These are phyloP conservation scores for Russula brevipes DNA, from an alignment of 768 basidiomycete species.

Conservation along the genomic window DNA sequence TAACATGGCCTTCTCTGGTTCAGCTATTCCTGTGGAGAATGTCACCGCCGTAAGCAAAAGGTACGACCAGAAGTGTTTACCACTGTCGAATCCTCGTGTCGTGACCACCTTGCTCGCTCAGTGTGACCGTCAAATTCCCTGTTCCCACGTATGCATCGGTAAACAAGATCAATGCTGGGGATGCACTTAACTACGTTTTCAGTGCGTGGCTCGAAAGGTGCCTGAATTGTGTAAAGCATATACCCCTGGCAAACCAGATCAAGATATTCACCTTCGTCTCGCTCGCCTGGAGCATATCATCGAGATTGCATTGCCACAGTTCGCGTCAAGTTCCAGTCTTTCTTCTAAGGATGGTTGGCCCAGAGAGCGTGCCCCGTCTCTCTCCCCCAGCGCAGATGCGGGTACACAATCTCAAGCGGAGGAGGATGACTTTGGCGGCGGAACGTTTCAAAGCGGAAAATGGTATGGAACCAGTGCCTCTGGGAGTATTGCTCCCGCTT, in stretches of 20 bases:
- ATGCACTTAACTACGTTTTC: slow-evolving; percentile 16
- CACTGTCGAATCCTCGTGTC: slow-evolving; percentile 23
- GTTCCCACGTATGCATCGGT: slow-evolving; percentile 61
- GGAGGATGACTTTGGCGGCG: slow-evolving; percentile 70
- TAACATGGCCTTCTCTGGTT: neutral
- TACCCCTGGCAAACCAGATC: slow-evolving; percentile 81
- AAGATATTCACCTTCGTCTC: slow-evolving; percentile 70
- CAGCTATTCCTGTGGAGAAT: slow-evolving; percentile 84
- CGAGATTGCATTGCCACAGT: slow-evolving; percentile 74
- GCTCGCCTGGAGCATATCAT: slow-evolving; percentile 77
- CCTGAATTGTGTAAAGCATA: slow-evolving; percentile 86
- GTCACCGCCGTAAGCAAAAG: slow-evolving; percentile 86
- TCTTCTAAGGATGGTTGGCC: slow-evolving; percentile 26
- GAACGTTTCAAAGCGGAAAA: slow-evolving; percentile 75
- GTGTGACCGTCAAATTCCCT: slow-evolving; percentile 84
- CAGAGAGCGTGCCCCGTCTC: slow-evolving; percentile 40
- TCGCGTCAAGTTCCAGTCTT: slow-evolving; percentile 43
- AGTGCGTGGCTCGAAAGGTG: slow-evolving; percentile 83
- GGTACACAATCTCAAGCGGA: slow-evolving; percentile 69
- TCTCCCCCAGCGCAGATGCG: slow-evolving; percentile 52
- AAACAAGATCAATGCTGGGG: slow-evolving; percentile 17
- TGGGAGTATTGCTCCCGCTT: slow-evolving; percentile 74
- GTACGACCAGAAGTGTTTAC: slow-evolving; percentile 33
- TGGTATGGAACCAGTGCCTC: slow-evolving; percentile 84
- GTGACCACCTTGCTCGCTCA: slow-evolving; percentile 30